Conservation (phyloP, 2,329 filamentous ascomycete species). For the Bipolaris sorokiniana region DNA sequence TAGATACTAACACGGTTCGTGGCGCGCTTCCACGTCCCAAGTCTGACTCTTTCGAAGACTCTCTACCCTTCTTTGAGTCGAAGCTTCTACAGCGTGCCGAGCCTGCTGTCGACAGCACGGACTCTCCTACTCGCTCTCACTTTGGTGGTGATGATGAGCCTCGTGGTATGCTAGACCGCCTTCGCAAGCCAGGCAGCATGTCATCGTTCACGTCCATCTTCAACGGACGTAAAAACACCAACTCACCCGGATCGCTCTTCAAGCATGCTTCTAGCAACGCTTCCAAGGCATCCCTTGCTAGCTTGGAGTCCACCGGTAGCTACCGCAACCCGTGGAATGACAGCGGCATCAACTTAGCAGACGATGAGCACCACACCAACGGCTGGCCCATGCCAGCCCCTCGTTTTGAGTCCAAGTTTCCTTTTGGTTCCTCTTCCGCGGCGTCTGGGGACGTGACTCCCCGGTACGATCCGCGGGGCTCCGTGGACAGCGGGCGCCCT, state of each 20-base stretch:
- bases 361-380: constrained; percentile 68
- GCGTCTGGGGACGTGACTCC: constrained; percentile 80
- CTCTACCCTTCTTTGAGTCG: constrained; percentile 93
- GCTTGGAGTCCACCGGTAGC: constrained; percentile 93
- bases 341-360: constrained; percentile 90
- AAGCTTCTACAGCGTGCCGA: constrained; percentile 95
- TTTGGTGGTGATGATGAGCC: constrained; percentile 86
- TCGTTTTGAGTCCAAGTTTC: constrained; percentile 65
- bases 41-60: constrained; percentile 98
- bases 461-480: constrained; percentile 81
- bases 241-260: constrained; percentile 79
- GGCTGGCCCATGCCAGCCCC: constrained; percentile 50
- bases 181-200: constrained; percentile 94
- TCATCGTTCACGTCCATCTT: constrained; percentile 95
- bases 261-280: constrained; percentile 84
- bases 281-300: constrained; percentile 94
- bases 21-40: constrained; percentile 97
- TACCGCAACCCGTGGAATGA: constrained; percentile 99
- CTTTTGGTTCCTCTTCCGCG: constrained; percentile 60
- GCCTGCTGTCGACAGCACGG: constrained; percentile 72
- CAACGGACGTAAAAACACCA: constrained; percentile 91
- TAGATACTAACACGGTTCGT: constrained; percentile 83
- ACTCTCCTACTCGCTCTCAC: constrained; percentile 84
- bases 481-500: constrained; percentile 88
- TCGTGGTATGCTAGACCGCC: constrained; percentile 80